Evolutionary conservation across 1,284 basidiomycete species (phyloP).

Genomic region (Trichosporon ovoides): DNA sequence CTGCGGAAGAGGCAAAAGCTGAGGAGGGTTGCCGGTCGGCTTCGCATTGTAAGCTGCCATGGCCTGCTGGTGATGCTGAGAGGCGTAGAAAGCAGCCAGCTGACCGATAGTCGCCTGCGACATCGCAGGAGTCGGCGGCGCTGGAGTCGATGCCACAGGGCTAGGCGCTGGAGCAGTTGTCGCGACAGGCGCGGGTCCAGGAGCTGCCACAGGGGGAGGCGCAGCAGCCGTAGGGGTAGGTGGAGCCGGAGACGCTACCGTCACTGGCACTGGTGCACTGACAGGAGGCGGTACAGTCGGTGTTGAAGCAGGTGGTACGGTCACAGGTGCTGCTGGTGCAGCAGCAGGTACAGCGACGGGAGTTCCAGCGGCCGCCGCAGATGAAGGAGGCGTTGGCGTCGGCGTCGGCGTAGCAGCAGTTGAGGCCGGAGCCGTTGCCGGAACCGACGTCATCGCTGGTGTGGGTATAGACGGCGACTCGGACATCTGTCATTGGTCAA

Average conservation of each 20-base stretch:
- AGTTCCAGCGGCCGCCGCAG: background rate
- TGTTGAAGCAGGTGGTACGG: too few relatives aligned
- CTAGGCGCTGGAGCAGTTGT: background rate
- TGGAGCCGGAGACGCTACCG: background rate
- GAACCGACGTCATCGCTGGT: background rate
- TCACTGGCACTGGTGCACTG: background rate
- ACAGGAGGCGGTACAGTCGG: background rate
- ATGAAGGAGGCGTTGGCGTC: background rate
- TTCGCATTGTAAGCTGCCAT: background rate
- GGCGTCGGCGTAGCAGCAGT: background rate
- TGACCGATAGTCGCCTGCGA: slow-evolving; percentile 1
- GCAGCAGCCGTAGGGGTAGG: background rate
- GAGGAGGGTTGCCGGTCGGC: background rate
- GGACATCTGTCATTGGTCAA: slow-evolving; percentile 25
- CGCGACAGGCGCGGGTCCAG: background rate
- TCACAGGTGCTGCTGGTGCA: background rate
- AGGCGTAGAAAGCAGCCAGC: slow-evolving; percentile 10
- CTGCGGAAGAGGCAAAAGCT: slow-evolving; percentile 13
- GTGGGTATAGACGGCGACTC: slow-evolving; percentile 20
- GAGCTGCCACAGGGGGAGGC: background rate
- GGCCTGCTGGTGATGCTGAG: slow-evolving; percentile 9
- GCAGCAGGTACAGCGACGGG: background rate
- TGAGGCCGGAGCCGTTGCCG: background rate
- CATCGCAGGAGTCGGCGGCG: too few relatives aligned
- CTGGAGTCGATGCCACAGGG: background rate